Percentiles rank a stretch among this genome's conserved stretches.
Evolutionary conservation across 2,329 filamentous ascomycete genomes (phyloP).

Genomic region (Colletotrichum scovillei): DNA sequence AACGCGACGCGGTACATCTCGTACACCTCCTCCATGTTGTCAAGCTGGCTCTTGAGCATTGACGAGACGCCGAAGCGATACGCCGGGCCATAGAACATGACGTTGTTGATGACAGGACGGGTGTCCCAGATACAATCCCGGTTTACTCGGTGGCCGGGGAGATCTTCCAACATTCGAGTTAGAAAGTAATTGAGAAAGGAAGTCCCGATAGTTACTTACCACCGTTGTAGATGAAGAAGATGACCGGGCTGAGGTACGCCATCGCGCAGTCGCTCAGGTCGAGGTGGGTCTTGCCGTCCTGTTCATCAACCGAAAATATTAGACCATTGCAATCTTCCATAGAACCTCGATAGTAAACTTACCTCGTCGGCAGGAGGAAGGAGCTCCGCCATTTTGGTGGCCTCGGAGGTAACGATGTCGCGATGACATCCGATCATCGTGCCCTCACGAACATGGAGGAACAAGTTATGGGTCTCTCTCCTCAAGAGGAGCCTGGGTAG

Average conservation of each 20-base stretch:
- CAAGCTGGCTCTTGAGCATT: slow-evolving; percentile 32
- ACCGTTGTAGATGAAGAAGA: neutral
- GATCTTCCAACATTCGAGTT: neutral
- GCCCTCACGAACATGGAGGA: slow-evolving; percentile 13
- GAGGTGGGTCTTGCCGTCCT: slow-evolving; percentile 43
- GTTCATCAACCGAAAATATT: neutral
- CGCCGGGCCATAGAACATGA: slow-evolving; percentile 47
- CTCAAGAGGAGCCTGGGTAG: neutral
- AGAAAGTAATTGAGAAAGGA: neutral
- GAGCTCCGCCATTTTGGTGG: slow-evolving; percentile 47
- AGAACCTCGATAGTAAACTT: neutral
- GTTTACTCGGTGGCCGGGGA: slow-evolving; percentile 15
- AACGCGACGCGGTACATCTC: neutral
- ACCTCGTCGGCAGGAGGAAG: slow-evolving; percentile 45
- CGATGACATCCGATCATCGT: slow-evolving; percentile 41
- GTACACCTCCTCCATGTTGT: slow-evolving; percentile 4
- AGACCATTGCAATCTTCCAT: neutral
- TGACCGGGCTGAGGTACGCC: neutral
- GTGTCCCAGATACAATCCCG: slow-evolving; percentile 39
- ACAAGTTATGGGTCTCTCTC: neutral
- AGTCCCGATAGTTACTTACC: neutral
- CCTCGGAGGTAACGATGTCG: slow-evolving; percentile 46
- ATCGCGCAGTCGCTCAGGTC: neutral
- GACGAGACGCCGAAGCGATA: slow-evolving; percentile 43
- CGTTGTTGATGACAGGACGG: slow-evolving; percentile 46